Percentiles rank a stretch among this genome's conserved stretches.
Conservation (phyloP, 2,329 filamentous ascomycete species). For the Graphilbum fragrans region DNA sequence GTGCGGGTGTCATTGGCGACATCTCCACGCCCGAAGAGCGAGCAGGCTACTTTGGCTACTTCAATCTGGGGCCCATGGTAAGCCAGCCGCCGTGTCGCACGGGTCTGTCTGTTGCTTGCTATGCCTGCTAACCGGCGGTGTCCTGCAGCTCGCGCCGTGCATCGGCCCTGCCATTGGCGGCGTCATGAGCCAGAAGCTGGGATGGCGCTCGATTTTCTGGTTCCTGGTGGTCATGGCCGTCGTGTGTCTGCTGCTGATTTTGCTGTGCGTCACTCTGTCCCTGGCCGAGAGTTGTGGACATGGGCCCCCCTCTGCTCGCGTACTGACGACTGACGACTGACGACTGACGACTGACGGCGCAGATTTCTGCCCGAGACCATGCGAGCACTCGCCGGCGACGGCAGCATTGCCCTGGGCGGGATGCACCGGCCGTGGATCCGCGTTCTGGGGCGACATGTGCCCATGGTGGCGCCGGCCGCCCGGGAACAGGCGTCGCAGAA, state of each 20-base stretch:
- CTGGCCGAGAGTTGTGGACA: too few species aligned
- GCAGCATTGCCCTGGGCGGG: conserved; percentile 9
- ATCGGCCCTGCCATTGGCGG: conserved; percentile 15
- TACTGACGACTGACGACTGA: not conserved
- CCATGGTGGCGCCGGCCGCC: not conserved
- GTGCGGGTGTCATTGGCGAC: conserved; percentile 20
- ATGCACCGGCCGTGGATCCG: conserved; percentile 12
- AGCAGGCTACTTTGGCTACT: conserved; percentile 20
- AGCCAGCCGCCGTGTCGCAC: not conserved
- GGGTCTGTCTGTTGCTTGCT: too few species aligned
- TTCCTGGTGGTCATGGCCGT: conserved; percentile 7
- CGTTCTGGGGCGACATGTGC: conserved; percentile 9
- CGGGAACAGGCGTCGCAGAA: too few species aligned
- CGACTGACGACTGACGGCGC: not conserved
- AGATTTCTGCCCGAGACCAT: conserved; percentile 19
- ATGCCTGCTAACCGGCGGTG: not conserved
- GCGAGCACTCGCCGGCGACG: conserved; percentile 16
- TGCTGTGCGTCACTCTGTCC: conserved; percentile 44
- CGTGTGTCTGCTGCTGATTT: conserved; percentile 5
- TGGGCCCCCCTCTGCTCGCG: too few species aligned
- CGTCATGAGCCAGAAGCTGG: conserved; percentile 6
- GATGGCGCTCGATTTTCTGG: conserved; percentile 10
- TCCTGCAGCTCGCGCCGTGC: conserved; percentile 6
- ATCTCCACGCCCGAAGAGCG: conserved; percentile 19
- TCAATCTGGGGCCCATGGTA: conserved; percentile 20